Percentiles rank a stretch among this genome's conserved stretches.
Conservation (phyloP, 2,329 filamentous ascomycete genomes). For the Chrysoporthe puriensis region DNA sequence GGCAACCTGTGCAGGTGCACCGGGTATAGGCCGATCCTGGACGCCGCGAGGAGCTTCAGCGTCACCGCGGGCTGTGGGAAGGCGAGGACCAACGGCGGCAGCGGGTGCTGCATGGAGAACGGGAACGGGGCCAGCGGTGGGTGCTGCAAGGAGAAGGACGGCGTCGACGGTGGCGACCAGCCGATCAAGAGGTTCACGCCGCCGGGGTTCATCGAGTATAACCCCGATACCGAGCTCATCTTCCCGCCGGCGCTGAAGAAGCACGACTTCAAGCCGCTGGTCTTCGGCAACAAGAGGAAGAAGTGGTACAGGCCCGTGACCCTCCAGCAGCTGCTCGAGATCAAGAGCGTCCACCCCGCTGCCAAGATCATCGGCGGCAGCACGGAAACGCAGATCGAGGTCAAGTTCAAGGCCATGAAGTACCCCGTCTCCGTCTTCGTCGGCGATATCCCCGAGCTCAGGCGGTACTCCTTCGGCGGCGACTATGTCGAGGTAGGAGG, state of each 20-base stretch:
- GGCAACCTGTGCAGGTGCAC: constrained; percentile 96
- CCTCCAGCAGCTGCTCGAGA: constrained; percentile 83
- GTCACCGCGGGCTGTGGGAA: constrained; percentile 56
- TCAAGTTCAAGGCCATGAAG: constrained; percentile 94
- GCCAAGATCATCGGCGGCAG: constrained; percentile 96
- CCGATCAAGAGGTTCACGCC: constrained; percentile 74
- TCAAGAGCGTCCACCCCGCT: constrained; percentile 81
- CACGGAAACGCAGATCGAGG: constrained; percentile 96
- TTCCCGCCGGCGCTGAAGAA: constrained; percentile 86
- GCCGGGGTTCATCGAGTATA: constrained; percentile 92
- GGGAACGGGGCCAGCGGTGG: constrained; percentile 55
- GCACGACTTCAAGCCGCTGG: constrained; percentile 78
- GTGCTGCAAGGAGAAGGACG: constrained; percentile 69
- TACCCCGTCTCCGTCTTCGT: constrained; percentile 91
- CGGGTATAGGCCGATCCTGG: constrained; percentile 90
- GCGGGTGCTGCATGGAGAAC: constrained; percentile 74
- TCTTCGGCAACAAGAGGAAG: constrained; percentile 93
- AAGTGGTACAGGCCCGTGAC: constrained; percentile 91
- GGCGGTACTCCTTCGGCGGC: constrained; percentile 78
- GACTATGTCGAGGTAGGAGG: constrained; percentile 89
- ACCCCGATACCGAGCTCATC: constrained; percentile 90
- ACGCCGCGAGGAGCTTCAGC: constrained; percentile 90
- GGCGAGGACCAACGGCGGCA: constrained; percentile 51
- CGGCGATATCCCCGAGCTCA: constrained; percentile 87
- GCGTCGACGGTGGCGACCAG: constrained; percentile 52